Evolutionary conservation across 148 eudicot species (phyloP).

Genomic region (Hydrangea macrophylla): DNA sequence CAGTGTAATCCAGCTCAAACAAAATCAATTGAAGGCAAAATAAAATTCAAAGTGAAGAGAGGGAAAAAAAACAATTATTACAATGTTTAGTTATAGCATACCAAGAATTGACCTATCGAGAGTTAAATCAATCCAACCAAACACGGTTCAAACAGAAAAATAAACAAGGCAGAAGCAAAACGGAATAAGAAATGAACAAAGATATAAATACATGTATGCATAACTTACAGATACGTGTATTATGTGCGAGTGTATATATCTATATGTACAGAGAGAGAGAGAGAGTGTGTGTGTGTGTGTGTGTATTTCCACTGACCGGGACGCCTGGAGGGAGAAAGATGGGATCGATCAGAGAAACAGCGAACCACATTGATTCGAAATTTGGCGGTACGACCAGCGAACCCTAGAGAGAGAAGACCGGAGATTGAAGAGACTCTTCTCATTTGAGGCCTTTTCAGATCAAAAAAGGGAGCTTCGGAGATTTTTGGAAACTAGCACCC

Average conservation of each 20-base stretch:
- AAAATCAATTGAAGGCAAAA: not conserved
- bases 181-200: too few relatives aligned
- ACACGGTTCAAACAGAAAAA: not conserved
- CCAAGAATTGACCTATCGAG: not conserved
- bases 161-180: not conserved
- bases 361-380: constrained; percentile 34
- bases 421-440: constrained; percentile 34
- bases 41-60: not conserved
- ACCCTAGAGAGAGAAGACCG: constrained; percentile 22
- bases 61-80: not conserved
- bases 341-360: constrained; percentile 18
- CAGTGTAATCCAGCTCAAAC: too few relatives aligned
- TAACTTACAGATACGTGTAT: not conserved
- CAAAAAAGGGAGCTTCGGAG: not conserved
- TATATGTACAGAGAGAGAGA: not conserved
- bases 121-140: not conserved
- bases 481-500: too few relatives aligned
- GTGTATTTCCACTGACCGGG: constrained; percentile 31
- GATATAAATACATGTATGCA: not conserved
- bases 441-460: constrained; percentile 18
- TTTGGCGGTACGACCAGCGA: constrained; percentile 31
- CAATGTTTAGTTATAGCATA: not conserved
- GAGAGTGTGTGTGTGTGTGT: too few relatives aligned
- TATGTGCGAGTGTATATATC: not conserved
- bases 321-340: constrained; percentile 26